phyloP scores from a whole-genome alignment of 2,329 filamentous ascomycete genomes.

The Beauveria sp. region DNA sequence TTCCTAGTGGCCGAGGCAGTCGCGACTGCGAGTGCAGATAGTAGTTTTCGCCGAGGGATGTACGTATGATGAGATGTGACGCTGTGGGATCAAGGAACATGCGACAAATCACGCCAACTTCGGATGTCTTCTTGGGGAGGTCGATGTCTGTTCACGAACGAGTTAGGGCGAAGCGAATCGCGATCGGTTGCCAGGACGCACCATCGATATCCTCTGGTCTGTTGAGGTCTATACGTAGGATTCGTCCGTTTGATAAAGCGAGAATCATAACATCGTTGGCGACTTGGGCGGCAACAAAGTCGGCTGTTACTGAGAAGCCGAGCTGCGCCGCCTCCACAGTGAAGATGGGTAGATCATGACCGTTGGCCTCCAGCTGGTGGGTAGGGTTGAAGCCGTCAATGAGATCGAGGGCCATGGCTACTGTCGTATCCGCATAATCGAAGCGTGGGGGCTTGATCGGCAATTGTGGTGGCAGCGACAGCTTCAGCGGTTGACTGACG shows the following conservation, averaged over 20 bases:
- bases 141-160: conserved; percentile 66
- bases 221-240: conserved; percentile 91
- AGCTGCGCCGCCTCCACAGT: conserved; percentile 88
- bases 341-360: conserved; percentile 78
- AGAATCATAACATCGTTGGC: conserved; percentile 95
- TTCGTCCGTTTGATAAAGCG: conserved; percentile 83
- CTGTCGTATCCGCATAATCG: not conserved
- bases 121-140: conserved; percentile 83
- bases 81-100: conserved; percentile 98
- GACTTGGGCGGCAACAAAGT: conserved; percentile 94
- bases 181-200: conserved; percentile 27
- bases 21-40: conserved; percentile 95
- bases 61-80: conserved; percentile 87
- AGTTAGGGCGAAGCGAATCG: conserved; percentile 5
- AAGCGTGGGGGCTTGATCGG: not conserved
- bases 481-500: not conserved
- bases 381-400: conserved; percentile 63
- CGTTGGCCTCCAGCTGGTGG: conserved; percentile 46
- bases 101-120: conserved; percentile 85
- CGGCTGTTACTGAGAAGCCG: conserved; percentile 87
- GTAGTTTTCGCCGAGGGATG: conserved; percentile 88
- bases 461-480: not conserved
- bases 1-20: conserved; percentile 72
- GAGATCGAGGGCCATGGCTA: conserved; percentile 29
- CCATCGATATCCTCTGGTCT: conserved; percentile 92